phyloP scores from a whole-genome alignment of 768 basidiomycete genomes.

The Calocybe cyanea region DNA sequence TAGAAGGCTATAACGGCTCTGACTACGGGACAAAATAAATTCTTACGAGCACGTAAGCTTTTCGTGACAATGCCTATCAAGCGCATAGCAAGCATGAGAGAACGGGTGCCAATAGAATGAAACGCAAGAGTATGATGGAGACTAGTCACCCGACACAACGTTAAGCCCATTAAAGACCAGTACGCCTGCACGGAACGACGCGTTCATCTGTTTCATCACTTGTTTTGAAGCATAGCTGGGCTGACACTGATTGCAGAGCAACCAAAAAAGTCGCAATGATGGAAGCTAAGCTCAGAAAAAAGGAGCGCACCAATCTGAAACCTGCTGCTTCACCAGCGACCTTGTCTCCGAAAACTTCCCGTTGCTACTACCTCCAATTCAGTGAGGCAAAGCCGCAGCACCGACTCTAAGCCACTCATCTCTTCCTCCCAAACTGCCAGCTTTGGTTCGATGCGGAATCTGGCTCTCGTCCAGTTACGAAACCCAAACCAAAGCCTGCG shows the following conservation, averaged over 20 bases:
- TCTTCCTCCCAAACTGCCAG: conserved; percentile 41
- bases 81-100: conserved; percentile 49
- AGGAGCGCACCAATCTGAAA: conserved; percentile 45
- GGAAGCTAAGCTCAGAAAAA: conserved; percentile 90
- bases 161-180: conserved; percentile 83
- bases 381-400: too few relatives aligned
- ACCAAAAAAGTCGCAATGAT: conserved; percentile 89
- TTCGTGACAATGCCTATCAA: conserved; percentile 90
- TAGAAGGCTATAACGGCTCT: conserved; percentile 87
- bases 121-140: conserved; percentile 49
- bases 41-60: conserved; percentile 82
- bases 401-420: conserved; percentile 26
- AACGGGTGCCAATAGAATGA: conserved; percentile 18
- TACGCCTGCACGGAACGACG: conserved; percentile 45
- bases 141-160: conserved; percentile 72
- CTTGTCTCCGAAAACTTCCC: too few relatives aligned
- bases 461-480: conserved; percentile 9
- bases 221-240: not conserved
- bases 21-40: conserved; percentile 66
- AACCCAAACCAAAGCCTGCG: conserved; percentile 17
- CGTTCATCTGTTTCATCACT: conserved; percentile 29
- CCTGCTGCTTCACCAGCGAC: conserved; percentile 11
- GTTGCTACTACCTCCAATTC: conserved; percentile 4
- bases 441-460: conserved; percentile 23
- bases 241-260: conserved; percentile 47